Base-by-base conservation (phyloP, 2,329 filamentous ascomycete species). In the Calonectria pauciramosa region DNA sequence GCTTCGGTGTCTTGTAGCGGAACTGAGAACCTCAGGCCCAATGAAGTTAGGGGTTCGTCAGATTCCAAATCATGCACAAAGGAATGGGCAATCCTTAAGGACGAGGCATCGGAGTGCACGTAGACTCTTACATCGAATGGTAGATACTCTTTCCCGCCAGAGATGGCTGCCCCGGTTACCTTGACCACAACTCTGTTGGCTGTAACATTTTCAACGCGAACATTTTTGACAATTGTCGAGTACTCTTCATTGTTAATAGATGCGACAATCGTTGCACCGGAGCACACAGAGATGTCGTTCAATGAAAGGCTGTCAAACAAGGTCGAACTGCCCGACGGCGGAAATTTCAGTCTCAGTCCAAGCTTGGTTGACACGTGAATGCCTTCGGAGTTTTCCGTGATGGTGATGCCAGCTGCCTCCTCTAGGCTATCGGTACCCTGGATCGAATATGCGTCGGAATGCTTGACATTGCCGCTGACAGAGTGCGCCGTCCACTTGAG, bases 401-500 rank as follows among this genome's bases (percentile, higher is more conserved):
- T n/a, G 20, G 14, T n/a, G 8, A 75, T 20, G 3, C 54, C 51
- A 9, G 11, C 13, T 13, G 28, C 47, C 2, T 54, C 20, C 20
- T 30, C 18, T 2, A 16, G 18, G 10, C 5, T 66, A 2, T 72
- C 63, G 2, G 72, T 73, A 41, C 76, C 79, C 47, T 74, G 77
- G 67, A 83, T 72, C 3, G 82, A 87, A 78, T 90, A 90, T n/a
- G 84, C 82, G 18, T 86, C 84, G 6, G 83, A 79, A 13, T 85
- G 80, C 0, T 75, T 80, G 2, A 87, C 85, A 6, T 86, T 85
- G 13, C 83, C 86, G 26, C 86, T 82, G 56, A 92, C 82, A 0
- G 90, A 90, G 78, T 92, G 91, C 5, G 86, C 90, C 2, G 89
- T 91, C 91, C 91, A 93, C 79, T 92, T 92, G 73, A 91, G 85